Conservation (phyloP, 768 basidiomycete species). For the Termitomyces sp. region DNA sequence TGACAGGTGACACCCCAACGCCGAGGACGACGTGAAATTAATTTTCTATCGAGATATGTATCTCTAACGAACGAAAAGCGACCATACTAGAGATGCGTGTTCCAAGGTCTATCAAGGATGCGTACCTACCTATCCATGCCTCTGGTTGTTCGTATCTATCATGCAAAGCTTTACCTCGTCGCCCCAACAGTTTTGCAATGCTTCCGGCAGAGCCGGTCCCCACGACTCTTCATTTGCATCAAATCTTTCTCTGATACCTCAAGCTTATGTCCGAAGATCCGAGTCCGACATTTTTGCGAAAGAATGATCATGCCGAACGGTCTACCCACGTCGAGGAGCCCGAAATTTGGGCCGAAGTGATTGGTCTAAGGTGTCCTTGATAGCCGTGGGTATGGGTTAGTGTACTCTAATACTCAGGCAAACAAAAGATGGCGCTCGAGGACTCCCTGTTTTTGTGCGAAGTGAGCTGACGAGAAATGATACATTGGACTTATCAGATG, state of each 20-base stretch:
- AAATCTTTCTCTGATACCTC: not conserved
- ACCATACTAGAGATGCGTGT: not conserved
- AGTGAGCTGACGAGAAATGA: conserved; percentile 1
- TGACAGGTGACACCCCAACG: not conserved
- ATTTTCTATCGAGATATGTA: not conserved
- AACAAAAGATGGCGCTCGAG: not conserved
- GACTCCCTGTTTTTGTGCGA: not conserved
- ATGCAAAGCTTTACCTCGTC: not conserved
- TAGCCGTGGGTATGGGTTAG: conserved; percentile 14
- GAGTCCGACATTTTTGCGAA: conserved; percentile 9
- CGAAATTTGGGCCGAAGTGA: not conserved
- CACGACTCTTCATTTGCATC: not conserved
- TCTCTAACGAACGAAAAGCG: not conserved
- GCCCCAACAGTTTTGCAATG: not conserved
- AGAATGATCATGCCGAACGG: not conserved
- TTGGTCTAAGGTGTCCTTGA: conserved; percentile 10
- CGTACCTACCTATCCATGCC: not conserved
- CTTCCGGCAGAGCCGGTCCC: not conserved
- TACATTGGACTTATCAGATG: conserved; percentile 6
- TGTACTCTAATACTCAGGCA: not conserved
- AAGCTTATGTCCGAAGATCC: conserved; percentile 9
- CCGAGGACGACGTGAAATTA: too few relatives aligned
- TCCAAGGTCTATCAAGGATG: not conserved
- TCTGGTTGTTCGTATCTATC: not conserved
- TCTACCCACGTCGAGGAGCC: not conserved